Evolutionary conservation across 2,329 filamentous ascomycete species (phyloP).

Genomic region (Beauveria asiatica): DNA sequence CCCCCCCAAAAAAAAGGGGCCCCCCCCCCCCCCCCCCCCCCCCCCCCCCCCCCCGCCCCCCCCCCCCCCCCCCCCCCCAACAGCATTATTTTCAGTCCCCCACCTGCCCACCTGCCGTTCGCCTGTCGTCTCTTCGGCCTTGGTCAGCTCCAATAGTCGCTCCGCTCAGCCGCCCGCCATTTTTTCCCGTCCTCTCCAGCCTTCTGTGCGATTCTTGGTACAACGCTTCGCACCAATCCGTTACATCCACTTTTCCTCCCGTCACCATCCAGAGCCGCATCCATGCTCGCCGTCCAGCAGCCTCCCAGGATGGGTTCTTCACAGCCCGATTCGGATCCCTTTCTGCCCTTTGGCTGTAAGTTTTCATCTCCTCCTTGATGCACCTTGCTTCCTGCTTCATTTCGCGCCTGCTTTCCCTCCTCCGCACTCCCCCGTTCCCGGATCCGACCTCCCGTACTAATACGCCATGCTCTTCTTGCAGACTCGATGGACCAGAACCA

Average conservation of each 20-base stretch:
- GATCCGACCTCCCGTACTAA: slow-evolving; percentile 8
- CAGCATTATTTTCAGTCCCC: too few relatives aligned
- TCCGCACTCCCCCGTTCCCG: background rate
- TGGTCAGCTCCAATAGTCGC: background rate
- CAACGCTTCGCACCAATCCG: background rate
- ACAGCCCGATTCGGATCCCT: slow-evolving; percentile 42
- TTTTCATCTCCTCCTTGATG: slow-evolving; percentile 17
- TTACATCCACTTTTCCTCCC: slow-evolving; percentile 10
- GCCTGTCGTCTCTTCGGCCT: background rate
- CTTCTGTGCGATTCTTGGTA: background rate
- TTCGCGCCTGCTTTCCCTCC: background rate
- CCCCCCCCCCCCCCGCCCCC: too few relatives aligned
- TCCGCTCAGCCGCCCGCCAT: background rate
- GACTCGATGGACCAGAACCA: slow-evolving; percentile 37
- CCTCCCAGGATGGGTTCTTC: slow-evolving; percentile 51
- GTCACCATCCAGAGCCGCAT: slow-evolving; percentile 25
- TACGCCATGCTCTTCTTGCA: slow-evolving; percentile 16
- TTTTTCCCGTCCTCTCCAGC: background rate
- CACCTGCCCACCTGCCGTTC: background rate
- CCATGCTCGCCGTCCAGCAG: slow-evolving; percentile 48
- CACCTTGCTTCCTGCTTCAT: background rate
- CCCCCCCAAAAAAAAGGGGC: too few relatives aligned
- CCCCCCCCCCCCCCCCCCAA: too few relatives aligned
- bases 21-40: too few relatives aligned
- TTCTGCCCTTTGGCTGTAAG: slow-evolving; percentile 61